Base-by-base conservation (phyloP, 2,329 filamentous ascomycete genomes). In the Alternaria hordeiaustralica region DNA sequence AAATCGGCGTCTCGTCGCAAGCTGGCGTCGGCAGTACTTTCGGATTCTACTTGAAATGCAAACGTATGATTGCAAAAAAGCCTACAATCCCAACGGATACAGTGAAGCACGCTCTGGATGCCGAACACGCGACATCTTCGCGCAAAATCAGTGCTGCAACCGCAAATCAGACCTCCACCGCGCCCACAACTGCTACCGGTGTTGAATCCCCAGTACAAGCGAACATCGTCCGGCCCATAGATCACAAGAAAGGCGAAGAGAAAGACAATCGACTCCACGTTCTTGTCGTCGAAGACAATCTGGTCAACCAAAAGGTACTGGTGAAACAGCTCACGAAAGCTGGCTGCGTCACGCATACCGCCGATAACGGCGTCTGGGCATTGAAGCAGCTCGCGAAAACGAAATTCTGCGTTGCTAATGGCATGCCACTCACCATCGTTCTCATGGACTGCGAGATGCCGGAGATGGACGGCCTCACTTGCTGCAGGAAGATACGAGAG, bases 401-500 rank as follows among this genome's bases (percentile, higher is more conserved):
- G 7, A 41, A 20, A 4, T 72, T 72, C 25, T 64, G 65, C 43
- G 25, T 11, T 3, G 54, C 64, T 3, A 21, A 59, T 28, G 69
- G 67, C 10, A 49, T 63, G 2, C 74, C 73, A 1, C 68, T 80
- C 9, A 71, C 72, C 1, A 62, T 80, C 13, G 69, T 80, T 21
- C 72, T 80, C 6, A 76, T 79, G 71, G 79, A 80, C 51, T 69
- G 76, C 15, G 79, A 80, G 41, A 81, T 81, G 79, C 79, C 79
- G 3, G 71, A 78, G 33, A 81, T 81, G 79, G 74, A 80, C 55
- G 79, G 79, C 2, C 61, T 81, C 8, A 72, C 72, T 4, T 80
- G 77, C 45, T 71, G 75, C 11, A 66, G 64, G 8, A 68, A 69
- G n/a, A 79, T 81, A 23, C 69, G 79, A 3, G 70, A 75, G 11